Evolutionary conservation across 495 filamentous ascomycete species (phyloP).

Genomic region (Oidiodendron maius): DNA sequence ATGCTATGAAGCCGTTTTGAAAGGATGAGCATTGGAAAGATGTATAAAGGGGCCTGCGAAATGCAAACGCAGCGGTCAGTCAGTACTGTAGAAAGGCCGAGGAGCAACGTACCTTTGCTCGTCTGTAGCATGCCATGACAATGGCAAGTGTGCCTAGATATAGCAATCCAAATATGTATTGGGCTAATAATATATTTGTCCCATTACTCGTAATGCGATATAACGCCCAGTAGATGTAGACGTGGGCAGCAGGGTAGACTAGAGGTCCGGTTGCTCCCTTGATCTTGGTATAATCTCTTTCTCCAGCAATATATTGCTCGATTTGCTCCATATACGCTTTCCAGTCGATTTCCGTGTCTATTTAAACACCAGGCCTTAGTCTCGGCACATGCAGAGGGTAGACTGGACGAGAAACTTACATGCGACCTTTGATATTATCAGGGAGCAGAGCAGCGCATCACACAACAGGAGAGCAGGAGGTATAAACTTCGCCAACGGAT

Average conservation of each 20-base stretch:
- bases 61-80: slow-evolving; percentile 7
- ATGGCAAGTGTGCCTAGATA: slow-evolving; percentile 70
- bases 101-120: slow-evolving; percentile 48
- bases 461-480: slow-evolving; percentile 60
- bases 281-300: slow-evolving; percentile 82
- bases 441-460: slow-evolving; percentile 65
- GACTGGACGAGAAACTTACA: slow-evolving; percentile 50
- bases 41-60: slow-evolving; percentile 71
- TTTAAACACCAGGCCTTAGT: neutral
- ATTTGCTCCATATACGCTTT: slow-evolving; percentile 93
- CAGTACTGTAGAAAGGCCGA: neutral
- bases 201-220: slow-evolving; percentile 75
- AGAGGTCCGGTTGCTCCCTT: slow-evolving; percentile 86
- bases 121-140: slow-evolving; percentile 77
- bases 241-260: slow-evolving; percentile 89
- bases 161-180: slow-evolving; percentile 70
- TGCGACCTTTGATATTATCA: slow-evolving; percentile 79
- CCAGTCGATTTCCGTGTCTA: slow-evolving; percentile 99
- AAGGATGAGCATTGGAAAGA: slow-evolving; percentile 80
- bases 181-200: slow-evolving; percentile 68
- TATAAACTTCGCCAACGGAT: slow-evolving; percentile 16
- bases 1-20: slow-evolving; percentile 93
- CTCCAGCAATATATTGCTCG: slow-evolving; percentile 68
- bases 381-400: neutral
- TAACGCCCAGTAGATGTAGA: slow-evolving; percentile 81